Evolutionary conservation across 164 flowering plant species (phyloP).

Genomic region (Echeveria elegans): DNA sequence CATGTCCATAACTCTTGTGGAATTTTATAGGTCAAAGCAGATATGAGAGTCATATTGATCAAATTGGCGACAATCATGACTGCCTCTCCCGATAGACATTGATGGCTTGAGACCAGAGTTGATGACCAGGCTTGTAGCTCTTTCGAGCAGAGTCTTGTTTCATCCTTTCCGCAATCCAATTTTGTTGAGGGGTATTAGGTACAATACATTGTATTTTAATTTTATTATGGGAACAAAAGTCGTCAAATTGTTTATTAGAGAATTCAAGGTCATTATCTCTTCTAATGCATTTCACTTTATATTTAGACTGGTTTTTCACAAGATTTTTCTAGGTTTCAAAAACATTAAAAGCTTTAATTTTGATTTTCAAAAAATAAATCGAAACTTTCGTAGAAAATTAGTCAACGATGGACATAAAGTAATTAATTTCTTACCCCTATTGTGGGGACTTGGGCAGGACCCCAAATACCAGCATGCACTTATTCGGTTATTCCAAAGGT

Average conservation of each 20-base stretch:
- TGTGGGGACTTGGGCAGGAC: not conserved
- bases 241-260: not conserved
- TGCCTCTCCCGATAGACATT: conserved; percentile 7
- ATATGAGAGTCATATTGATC: not conserved
- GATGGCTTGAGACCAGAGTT: not conserved
- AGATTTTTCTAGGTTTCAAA: not conserved
- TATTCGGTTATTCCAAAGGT: not conserved
- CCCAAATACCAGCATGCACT: conserved; percentile 2
- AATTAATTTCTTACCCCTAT: not conserved
- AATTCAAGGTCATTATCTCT: not conserved
- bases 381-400: not conserved
- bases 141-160: not conserved
- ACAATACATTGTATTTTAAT: not conserved
- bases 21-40: not conserved
- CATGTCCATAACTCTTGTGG: not conserved
- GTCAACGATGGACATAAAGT: not conserved
- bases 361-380: not conserved
- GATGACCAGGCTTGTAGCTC: not conserved
- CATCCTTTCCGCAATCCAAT: conserved; percentile 6
- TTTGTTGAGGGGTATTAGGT: not conserved
- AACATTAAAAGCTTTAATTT: not conserved
- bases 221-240: not conserved
- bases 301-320: not conserved
- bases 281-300: not conserved
- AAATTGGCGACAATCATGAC: not conserved